Percentiles rank a stretch among this genome's conserved stretches.
Evolutionary conservation across 2,329 filamentous ascomycete species (phyloP).

Genomic region (Blastomyces silverae): DNA sequence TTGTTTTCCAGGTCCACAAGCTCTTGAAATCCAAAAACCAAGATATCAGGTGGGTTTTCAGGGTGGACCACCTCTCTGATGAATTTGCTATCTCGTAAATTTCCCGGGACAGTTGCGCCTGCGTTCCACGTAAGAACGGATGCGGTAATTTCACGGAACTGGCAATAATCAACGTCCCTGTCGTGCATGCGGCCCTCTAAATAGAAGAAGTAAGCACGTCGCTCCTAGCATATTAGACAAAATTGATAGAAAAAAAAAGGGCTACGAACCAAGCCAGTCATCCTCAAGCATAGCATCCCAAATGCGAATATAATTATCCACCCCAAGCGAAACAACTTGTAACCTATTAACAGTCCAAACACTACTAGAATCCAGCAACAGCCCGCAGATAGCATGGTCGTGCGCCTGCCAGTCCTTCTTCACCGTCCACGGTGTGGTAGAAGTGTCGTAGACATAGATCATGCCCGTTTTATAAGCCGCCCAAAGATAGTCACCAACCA

Average conservation of each 20-base stretch:
- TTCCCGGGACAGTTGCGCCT: conserved; percentile 85
- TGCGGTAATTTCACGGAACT: conserved; percentile 72
- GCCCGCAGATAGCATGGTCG: conserved; percentile 68
- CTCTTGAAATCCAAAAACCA: conserved; percentile 96
- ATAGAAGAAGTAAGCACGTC: not conserved
- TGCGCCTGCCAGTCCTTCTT: conserved; percentile 96
- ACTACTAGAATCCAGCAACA: conserved; percentile 71
- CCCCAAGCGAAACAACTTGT: conserved; percentile 79
- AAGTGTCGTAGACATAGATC: conserved; percentile 86
- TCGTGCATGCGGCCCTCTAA: conserved; percentile 76
- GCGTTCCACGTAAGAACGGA: conserved; percentile 94
- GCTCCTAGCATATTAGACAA: not conserved
- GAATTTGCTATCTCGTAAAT: conserved; percentile 70
- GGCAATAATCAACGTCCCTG: conserved; percentile 74
- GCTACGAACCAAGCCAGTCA: conserved; percentile 68
- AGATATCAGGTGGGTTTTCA: conserved; percentile 75
- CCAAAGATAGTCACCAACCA: conserved; percentile 79
- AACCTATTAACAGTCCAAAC: conserved; percentile 77
- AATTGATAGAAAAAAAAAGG: not conserved
- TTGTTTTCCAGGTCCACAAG: conserved; percentile 98
- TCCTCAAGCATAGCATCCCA: conserved; percentile 94
- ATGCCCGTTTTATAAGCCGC: conserved; percentile 91
- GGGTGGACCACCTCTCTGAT: conserved; percentile 70
- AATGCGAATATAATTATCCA: conserved; percentile 72
- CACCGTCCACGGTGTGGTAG: conserved; percentile 73